phyloP scores from a whole-genome alignment of 1,139 yeast species.

The Pneumocystis jirovecii region DNA sequence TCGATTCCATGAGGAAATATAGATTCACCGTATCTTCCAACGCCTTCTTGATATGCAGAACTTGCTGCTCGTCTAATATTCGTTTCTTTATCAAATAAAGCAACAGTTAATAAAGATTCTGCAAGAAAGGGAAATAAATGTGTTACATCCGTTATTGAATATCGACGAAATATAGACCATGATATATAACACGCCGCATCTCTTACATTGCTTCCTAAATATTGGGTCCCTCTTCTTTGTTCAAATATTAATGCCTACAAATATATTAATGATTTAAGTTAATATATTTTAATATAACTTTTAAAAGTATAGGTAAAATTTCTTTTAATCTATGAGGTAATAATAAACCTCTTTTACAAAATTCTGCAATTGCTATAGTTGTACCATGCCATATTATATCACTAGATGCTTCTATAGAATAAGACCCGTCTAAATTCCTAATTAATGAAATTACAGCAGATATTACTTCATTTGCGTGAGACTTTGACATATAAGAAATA shows the following conservation, averaged over 20 bases:
- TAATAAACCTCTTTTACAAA: constrained; percentile 25
- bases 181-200: constrained; percentile 72
- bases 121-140: constrained; percentile 15
- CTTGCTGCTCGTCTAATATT: constrained; percentile 66
- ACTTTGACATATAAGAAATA: constrained; percentile 20
- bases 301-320: constrained; percentile 5
- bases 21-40: constrained; percentile 44
- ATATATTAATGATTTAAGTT: constrained; percentile 18
- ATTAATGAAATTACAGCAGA: constrained; percentile 22
- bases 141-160: constrained; percentile 20
- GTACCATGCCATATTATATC: constrained; percentile 33
- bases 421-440: constrained; percentile 16
- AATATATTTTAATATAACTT: constrained; percentile 19
- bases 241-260: constrained; percentile 37
- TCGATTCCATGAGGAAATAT: constrained; percentile 27
- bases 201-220: constrained; percentile 53
- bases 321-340: constrained; percentile 9
- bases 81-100: constrained; percentile 59
- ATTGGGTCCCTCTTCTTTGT: constrained; percentile 35
- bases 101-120: constrained; percentile 31
- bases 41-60: constrained; percentile 73
- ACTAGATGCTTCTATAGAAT: constrained; percentile 15
- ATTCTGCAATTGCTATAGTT: constrained; percentile 33
- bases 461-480: constrained; percentile 25
- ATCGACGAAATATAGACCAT: constrained; percentile 45